Conservation (phyloP, 1,284 basidiomycete species). For the Rhodotorula sp. region DNA sequence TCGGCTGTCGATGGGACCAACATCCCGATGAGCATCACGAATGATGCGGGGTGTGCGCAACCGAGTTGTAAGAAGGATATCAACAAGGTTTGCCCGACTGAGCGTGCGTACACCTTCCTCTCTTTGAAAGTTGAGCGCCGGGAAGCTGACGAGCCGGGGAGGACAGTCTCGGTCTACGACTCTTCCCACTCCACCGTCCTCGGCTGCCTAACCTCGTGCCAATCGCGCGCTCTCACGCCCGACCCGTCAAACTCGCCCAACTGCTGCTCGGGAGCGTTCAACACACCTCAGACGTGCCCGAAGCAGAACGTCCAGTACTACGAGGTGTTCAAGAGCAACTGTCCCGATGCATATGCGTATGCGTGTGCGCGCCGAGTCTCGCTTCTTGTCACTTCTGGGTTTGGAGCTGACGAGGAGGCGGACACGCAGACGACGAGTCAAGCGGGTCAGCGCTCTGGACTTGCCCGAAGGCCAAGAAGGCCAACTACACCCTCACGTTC, state of each 20-base stretch:
- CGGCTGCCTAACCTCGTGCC: slow-evolving; percentile 63
- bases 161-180: slow-evolving; percentile 46
- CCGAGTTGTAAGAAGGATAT: slow-evolving; percentile 60
- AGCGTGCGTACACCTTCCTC: slow-evolving; percentile 16
- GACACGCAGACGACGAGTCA: slow-evolving; percentile 53
- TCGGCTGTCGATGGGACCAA: slow-evolving; percentile 59
- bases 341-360: slow-evolving; percentile 61
- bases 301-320: slow-evolving; percentile 54
- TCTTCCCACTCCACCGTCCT: slow-evolving; percentile 55
- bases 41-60: slow-evolving; percentile 57
- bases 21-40: slow-evolving; percentile 59
- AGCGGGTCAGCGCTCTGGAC: slow-evolving; percentile 59
- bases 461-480: slow-evolving; percentile 53
- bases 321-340: slow-evolving; percentile 60
- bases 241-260: slow-evolving; percentile 56
- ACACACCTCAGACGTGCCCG: slow-evolving; percentile 50
- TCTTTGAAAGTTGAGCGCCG: background rate
- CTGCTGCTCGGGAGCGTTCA: slow-evolving; percentile 56
- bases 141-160: background rate
- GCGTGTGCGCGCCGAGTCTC: slow-evolving; percentile 49
- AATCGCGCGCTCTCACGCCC: slow-evolving; percentile 55
- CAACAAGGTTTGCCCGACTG: slow-evolving; percentile 53
- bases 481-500: slow-evolving; percentile 61
- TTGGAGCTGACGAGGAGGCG: background rate
- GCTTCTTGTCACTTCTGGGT: too few relatives aligned